Percentiles rank a stretch among this genome's conserved stretches.
These are phyloP conservation scores for Lobosporangium transversale DNA, from an alignment of 192 early-diverging fungal genomes.

Conservation along the genomic window DNA sequence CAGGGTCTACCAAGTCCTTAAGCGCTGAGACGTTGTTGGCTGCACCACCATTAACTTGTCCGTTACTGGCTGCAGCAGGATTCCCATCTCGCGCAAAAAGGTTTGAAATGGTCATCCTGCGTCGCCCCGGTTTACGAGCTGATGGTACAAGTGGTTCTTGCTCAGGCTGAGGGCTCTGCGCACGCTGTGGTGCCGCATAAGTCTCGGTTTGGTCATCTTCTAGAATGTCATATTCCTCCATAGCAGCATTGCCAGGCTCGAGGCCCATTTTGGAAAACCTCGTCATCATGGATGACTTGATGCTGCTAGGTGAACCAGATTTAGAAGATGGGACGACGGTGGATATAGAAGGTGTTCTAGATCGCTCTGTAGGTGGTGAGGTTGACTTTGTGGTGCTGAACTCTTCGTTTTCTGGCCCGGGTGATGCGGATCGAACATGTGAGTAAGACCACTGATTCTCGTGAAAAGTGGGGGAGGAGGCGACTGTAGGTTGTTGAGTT, in stretches of 20 bases:
- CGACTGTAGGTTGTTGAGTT: conserved; percentile 7
- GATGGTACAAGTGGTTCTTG: not conserved
- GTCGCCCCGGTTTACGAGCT: conserved; percentile 11
- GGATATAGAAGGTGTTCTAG: not conserved
- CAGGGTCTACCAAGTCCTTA: conserved; percentile 17
- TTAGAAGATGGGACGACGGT: not conserved
- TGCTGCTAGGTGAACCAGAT: not conserved
- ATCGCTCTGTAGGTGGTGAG: not conserved
- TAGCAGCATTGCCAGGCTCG: not conserved
- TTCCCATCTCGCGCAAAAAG: conserved; percentile 19
- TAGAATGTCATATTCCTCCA: not conserved
- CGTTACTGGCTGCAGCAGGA: not conserved
- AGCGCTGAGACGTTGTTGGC: conserved; percentile 11
- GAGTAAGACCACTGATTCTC: conserved; percentile 19
- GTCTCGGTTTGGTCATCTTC: not conserved
- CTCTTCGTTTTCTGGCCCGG: not conserved
- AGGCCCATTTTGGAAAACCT: conserved; percentile 7
- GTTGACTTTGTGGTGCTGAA: not conserved
- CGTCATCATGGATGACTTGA: not conserved
- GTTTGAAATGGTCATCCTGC: conserved; percentile 31
- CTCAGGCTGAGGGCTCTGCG: too few relatives aligned
- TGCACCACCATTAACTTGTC: not conserved
- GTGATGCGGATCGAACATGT: not conserved
- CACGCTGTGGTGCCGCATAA: too few relatives aligned
- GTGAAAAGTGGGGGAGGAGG: conserved; percentile 11